Percentiles rank a stretch among this genome's conserved stretches.
Conservation (phyloP, 306 rosid genomes). For the Inga laurina region DNA sequence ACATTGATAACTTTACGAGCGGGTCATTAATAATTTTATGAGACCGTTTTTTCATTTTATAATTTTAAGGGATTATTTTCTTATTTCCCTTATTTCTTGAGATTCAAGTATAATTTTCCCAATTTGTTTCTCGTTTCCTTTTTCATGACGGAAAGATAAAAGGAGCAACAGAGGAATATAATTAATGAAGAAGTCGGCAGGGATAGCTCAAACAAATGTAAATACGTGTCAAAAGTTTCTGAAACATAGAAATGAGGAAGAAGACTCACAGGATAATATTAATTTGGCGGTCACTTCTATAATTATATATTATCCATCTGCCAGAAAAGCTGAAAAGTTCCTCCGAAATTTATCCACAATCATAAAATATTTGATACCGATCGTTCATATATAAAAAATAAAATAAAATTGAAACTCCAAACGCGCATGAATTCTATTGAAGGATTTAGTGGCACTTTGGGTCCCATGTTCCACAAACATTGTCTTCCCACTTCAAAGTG, state of each 20-base stretch:
- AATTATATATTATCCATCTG: not conserved
- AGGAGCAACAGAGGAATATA: not conserved
- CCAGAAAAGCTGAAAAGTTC: not conserved
- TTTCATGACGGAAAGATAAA: not conserved
- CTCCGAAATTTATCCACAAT: not conserved
- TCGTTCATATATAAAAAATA: too few species aligned
- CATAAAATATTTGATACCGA: not conserved
- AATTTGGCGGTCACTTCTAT: conserved; percentile 17
- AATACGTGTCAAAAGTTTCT: not conserved
- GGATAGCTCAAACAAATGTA: not conserved
- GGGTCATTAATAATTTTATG: too few species aligned
- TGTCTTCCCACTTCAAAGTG: conserved; percentile 35
- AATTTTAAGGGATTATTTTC: too few species aligned
- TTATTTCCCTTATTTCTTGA: too few species aligned
- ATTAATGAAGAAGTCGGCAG: conserved; percentile 27
- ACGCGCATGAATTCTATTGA: conserved; percentile 47
- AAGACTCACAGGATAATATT: conserved; percentile 7
- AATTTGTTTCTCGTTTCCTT: not conserved
- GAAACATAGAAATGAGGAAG: not conserved
- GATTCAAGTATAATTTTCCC: too few species aligned
- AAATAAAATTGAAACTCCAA: not conserved
- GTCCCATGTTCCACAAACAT: conserved; percentile 1
- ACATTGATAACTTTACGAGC: too few species aligned
- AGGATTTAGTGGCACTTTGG: conserved; percentile 48
- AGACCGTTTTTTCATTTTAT: too few species aligned